A percentile compares a stretch with the other conserved stretches of the same genome.
phyloP scores from a whole-genome alignment of 2,329 filamentous ascomycete species.

The Talaromyces marneffei region DNA sequence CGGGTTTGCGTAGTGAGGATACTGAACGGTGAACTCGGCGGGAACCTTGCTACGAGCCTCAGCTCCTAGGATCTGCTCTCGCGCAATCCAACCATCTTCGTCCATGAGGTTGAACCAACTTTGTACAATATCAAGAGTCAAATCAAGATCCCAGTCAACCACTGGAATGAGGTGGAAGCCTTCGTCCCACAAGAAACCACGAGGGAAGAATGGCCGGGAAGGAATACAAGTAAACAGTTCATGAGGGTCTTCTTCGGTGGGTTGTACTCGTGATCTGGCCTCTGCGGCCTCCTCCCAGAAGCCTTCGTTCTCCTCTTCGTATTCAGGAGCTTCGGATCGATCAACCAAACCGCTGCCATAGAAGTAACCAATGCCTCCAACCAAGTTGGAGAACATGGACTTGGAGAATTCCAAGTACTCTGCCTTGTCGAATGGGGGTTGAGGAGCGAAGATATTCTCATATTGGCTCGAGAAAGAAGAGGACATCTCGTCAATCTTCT shows the following conservation, averaged over 20 bases:
- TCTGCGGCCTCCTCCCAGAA: slow-evolving; percentile 91
- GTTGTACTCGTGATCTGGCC: slow-evolving; percentile 63
- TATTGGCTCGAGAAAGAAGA: slow-evolving; percentile 71
- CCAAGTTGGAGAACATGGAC: slow-evolving; percentile 87
- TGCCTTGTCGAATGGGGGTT: slow-evolving; percentile 66
- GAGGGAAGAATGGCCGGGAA: slow-evolving; percentile 89
- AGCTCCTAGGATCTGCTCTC: slow-evolving; percentile 86
- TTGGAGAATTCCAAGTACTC: slow-evolving; percentile 76
- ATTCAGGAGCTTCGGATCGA: slow-evolving; percentile 83
- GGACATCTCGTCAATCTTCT: slow-evolving; percentile 61
- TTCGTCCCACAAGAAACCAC: slow-evolving; percentile 97
- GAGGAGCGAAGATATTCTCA: slow-evolving; percentile 62
- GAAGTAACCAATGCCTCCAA: slow-evolving; percentile 94
- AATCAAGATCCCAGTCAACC: slow-evolving; percentile 87
- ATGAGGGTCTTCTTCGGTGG: slow-evolving; percentile 70
- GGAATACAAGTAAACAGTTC: slow-evolving; percentile 89
- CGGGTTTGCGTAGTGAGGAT: slow-evolving; percentile 95
- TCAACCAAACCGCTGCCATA: slow-evolving; percentile 83
- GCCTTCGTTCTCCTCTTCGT: slow-evolving; percentile 89
- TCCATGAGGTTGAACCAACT: slow-evolving; percentile 98
- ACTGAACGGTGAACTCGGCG: slow-evolving; percentile 85
- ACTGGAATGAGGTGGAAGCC: slow-evolving; percentile 91
- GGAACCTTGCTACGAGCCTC: slow-evolving; percentile 96
- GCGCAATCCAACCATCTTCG: slow-evolving; percentile 92
- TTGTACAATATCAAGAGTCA: slow-evolving; percentile 78